Conservation (phyloP, 2,329 filamentous ascomycete genomes). For the Hymenoscyphus scutula region DNA sequence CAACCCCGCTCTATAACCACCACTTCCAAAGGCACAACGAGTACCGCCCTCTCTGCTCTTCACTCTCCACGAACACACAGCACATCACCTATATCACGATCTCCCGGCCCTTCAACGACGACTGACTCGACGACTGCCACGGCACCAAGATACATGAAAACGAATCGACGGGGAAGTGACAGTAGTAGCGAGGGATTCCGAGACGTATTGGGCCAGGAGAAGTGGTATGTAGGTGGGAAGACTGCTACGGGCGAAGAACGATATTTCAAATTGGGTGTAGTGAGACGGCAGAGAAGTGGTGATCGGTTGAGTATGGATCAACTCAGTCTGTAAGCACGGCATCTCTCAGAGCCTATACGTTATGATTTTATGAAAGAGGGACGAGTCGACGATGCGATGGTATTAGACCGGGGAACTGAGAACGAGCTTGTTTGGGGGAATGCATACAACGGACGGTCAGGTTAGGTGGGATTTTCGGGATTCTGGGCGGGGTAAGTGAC, state of each 20-base stretch:
- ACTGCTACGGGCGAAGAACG: conserved; percentile 75
- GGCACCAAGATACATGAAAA: conserved; percentile 21
- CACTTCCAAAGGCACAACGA: conserved; percentile 29
- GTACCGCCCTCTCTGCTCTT: conserved; percentile 30
- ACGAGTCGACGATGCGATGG: too few species aligned
- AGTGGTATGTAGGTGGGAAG: conserved; percentile 78
- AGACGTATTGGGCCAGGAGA: conserved; percentile 69
- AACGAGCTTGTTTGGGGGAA: not conserved
- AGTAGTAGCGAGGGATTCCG: conserved; percentile 74
- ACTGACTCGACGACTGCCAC: not conserved
- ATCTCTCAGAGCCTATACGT: not conserved
- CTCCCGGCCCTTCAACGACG: conserved; percentile 20
- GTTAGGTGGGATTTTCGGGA: too few species aligned
- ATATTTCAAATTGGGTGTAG: conserved; percentile 78
- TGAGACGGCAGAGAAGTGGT: conserved; percentile 68
- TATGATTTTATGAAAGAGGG: not conserved
- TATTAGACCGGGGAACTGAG: too few species aligned
- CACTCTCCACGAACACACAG: conserved; percentile 33
- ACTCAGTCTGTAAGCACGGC: conserved; percentile 62
- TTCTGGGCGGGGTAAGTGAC: not conserved
- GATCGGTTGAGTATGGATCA: conserved; percentile 73
- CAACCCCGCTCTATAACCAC: conserved; percentile 31
- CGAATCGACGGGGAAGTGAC: conserved; percentile 59
- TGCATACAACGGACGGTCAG: not conserved
- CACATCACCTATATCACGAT: conserved; percentile 28